phyloP scores from a whole-genome alignment of 2,329 filamentous ascomycete genomes.

The Penicillium concentricum region DNA sequence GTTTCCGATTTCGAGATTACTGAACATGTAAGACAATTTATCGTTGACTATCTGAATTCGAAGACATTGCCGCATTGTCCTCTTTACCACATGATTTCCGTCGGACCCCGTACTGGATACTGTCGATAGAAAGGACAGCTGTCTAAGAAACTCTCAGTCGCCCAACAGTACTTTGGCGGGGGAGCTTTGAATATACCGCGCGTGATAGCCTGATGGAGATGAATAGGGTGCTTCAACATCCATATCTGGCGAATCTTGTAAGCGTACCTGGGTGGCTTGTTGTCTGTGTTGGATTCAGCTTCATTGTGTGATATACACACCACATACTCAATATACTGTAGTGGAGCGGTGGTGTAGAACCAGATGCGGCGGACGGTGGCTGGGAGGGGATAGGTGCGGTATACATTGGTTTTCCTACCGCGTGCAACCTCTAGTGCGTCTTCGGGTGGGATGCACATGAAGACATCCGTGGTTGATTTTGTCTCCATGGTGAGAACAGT shows the following conservation, averaged over 20 bases:
- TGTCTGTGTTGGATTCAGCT: neutral
- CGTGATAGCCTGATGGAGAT: neutral
- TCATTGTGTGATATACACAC: conserved; percentile 1
- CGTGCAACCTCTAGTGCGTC: neutral
- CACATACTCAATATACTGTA: neutral
- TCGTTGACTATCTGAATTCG: neutral
- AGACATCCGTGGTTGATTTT: neutral
- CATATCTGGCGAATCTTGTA: neutral
- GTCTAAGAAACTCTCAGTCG: neutral
- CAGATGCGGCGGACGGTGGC: neutral
- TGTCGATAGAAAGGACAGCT: neutral
- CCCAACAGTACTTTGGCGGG: conserved; percentile 1
- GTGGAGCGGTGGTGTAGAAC: neutral
- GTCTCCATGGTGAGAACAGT: neutral
- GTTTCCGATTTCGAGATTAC: neutral
- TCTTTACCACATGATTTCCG: neutral
- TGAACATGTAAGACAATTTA: neutral
- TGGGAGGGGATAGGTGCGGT: neutral
- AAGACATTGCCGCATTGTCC: too few relatives aligned
- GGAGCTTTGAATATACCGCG: neutral
- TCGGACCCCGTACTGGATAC: neutral
- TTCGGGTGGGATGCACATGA: neutral
- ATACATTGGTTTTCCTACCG: neutral
- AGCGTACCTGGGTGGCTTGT: neutral
- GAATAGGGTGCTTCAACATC: neutral